phyloP scores from a whole-genome alignment of 2,329 filamentous ascomycete species.

The Aspergillus spinulosporus region DNA sequence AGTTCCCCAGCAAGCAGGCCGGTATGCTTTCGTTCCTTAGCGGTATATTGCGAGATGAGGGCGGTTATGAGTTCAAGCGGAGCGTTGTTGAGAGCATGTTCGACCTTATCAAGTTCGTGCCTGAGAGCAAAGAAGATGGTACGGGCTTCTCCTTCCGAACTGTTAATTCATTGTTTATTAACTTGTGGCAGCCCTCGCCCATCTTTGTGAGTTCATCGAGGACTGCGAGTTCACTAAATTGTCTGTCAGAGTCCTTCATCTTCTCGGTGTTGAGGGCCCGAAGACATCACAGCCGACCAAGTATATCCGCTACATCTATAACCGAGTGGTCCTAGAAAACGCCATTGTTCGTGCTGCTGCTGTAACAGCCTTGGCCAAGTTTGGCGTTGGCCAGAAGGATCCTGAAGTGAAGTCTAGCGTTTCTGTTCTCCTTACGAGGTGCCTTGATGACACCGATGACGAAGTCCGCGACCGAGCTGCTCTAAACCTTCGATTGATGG shows the following conservation, averaged over 20 bases:
- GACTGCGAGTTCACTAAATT: slow-evolving; percentile 99
- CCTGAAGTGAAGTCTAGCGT: slow-evolving; percentile 96
- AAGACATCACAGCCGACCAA: slow-evolving; percentile 95
- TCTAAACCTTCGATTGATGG: slow-evolving; percentile 87
- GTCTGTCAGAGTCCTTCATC: slow-evolving; percentile 89
- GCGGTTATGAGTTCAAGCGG: slow-evolving; percentile 97
- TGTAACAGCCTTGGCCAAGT: slow-evolving; percentile 93
- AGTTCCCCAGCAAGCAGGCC: slow-evolving; percentile 97
- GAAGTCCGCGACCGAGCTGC: slow-evolving; percentile 96
- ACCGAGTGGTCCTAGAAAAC: slow-evolving; percentile 95
- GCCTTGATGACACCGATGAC: slow-evolving; percentile 94
- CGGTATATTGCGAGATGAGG: slow-evolving; percentile 93
- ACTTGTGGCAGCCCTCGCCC: slow-evolving; percentile 67
- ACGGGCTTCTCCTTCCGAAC: slow-evolving; percentile 15
- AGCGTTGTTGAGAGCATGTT: slow-evolving; percentile 99
- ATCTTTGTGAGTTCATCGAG: slow-evolving; percentile 98
- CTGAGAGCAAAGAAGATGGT: slow-evolving; percentile 73
- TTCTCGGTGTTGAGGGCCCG: slow-evolving; percentile 90
- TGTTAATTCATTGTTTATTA: slow-evolving; percentile 15
- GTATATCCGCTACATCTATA: slow-evolving; percentile 99
- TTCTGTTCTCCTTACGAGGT: slow-evolving; percentile 84
- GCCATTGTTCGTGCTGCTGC: slow-evolving; percentile 92
- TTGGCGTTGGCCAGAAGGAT: slow-evolving; percentile 94
- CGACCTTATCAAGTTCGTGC: slow-evolving; percentile 97
- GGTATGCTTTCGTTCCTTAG: slow-evolving; percentile 97